Conservation (phyloP, 1,284 basidiomycete genomes). For the Inonotus hispidus region DNA sequence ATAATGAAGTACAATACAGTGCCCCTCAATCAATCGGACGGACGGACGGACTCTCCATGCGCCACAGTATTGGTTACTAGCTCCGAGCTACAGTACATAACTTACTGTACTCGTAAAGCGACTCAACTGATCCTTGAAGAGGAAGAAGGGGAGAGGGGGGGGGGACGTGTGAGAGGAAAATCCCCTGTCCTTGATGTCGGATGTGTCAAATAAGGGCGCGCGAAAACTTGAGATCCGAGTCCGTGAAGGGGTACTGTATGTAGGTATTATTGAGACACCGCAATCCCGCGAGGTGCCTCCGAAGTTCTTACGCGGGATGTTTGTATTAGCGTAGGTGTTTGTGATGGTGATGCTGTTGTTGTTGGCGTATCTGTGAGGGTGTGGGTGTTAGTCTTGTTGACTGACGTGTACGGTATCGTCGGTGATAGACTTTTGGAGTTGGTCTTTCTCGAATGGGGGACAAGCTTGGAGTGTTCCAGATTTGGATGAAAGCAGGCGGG, state of each 20-base stretch:
- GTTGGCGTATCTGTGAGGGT: too few species aligned
- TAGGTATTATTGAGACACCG: too few species aligned
- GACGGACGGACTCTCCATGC: too few species aligned
- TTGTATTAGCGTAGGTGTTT: not conserved
- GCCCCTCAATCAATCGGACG: too few species aligned
- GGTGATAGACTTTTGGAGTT: not conserved
- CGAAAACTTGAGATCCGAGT: not conserved
- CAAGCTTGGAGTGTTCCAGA: not conserved
- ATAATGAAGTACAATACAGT: too few species aligned
- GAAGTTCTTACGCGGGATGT: slow-evolving; percentile 18
- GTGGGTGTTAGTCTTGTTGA: not conserved
- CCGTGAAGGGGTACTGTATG: too few species aligned
- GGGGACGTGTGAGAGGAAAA: not conserved
- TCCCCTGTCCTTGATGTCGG: too few species aligned
- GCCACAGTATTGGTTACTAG: too few species aligned
- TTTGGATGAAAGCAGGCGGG: not conserved
- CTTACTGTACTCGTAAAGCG: not conserved
- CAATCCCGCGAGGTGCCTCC: slow-evolving; percentile 13
- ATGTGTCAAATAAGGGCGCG: not conserved
- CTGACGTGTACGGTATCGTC: too few species aligned
- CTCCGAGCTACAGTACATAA: too few species aligned
- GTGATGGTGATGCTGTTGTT: not conserved
- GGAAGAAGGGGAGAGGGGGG: too few species aligned
- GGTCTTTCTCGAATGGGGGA: not conserved
- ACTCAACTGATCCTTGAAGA: not conserved